Conservation (phyloP, 1,139 yeast genomes). For the Pichia sp. region DNA sequence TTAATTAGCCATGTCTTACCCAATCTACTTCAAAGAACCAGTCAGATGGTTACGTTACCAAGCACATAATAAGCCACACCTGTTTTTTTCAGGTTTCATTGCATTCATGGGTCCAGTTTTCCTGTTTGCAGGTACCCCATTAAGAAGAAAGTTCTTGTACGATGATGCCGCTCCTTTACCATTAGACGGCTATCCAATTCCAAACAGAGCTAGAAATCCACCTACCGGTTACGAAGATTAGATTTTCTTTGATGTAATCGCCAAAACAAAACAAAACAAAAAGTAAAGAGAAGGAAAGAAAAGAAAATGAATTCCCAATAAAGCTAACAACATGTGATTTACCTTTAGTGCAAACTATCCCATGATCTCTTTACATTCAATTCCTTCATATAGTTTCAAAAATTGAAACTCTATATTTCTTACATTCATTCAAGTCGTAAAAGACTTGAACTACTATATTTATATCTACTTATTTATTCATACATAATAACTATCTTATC, state of each 20-base stretch:
- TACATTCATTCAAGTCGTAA: too few species aligned
- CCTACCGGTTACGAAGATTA: constrained; percentile 51
- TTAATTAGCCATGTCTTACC: constrained; percentile 29
- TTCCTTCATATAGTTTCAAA: too few species aligned
- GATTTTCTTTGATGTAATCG: not conserved
- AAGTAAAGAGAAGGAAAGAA: too few species aligned
- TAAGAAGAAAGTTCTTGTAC: constrained; percentile 62
- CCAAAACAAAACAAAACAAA: too few species aligned
- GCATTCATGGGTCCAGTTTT: constrained; percentile 65
- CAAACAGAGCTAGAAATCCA: constrained; percentile 45
- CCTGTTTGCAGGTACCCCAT: constrained; percentile 51
- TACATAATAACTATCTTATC: too few species aligned
- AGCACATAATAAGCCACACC: constrained; percentile 73
- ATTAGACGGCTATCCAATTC: constrained; percentile 53
- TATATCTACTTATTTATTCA: too few species aligned
- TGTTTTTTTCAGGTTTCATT: constrained; percentile 59
- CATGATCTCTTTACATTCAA: too few species aligned
- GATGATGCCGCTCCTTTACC: constrained; percentile 67
- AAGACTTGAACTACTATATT: too few species aligned
- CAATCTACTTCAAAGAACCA: constrained; percentile 55
- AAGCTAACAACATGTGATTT: too few species aligned
- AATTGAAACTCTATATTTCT: too few species aligned
- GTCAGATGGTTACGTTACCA: constrained; percentile 69
- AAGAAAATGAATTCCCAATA: too few species aligned
- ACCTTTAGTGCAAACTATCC: too few species aligned